A percentile compares a stretch with the other conserved stretches of the same genome.
Evolutionary conservation across 73 alveolate genomes (phyloP).

Genomic region (Tetrahymena malaccensis): DNA sequence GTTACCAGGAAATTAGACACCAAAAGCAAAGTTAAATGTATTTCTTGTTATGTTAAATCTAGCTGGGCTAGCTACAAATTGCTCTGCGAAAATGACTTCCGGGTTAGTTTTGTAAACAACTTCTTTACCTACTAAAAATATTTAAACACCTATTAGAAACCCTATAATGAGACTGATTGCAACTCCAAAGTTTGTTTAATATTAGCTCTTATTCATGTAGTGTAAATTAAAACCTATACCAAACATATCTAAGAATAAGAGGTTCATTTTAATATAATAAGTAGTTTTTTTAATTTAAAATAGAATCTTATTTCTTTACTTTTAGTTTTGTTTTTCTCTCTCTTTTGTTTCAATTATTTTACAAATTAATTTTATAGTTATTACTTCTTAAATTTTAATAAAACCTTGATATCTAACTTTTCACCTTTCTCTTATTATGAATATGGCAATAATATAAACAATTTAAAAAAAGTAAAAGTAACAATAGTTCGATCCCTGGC

Average conservation of each 20-base stretch:
- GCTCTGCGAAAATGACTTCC: background rate
- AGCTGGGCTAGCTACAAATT: background rate
- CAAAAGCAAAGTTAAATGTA: background rate
- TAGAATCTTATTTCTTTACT: too few relatives aligned
- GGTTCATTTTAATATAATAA: too few relatives aligned
- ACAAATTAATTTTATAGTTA: too few relatives aligned
- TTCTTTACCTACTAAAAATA: background rate
- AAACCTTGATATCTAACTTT: too few relatives aligned
- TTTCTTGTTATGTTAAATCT: background rate
- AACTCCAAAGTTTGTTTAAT: background rate
- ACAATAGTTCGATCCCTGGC: too few relatives aligned
- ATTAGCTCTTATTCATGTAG: background rate
- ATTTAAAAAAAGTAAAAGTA: too few relatives aligned
- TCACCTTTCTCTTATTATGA: too few relatives aligned
- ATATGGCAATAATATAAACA: too few relatives aligned
- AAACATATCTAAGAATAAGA: background rate
- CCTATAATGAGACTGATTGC: background rate
- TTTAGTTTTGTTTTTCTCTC: too few relatives aligned
- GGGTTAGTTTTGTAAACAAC: background rate
- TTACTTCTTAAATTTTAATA: too few relatives aligned
- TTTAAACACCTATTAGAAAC: background rate
- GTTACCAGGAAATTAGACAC: background rate
- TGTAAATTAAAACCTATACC: background rate
- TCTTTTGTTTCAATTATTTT: too few relatives aligned
- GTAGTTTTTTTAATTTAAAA: too few relatives aligned